Conservation (phyloP, 495 filamentous ascomycete genomes). For the Oleoguttula mirabilis region DNA sequence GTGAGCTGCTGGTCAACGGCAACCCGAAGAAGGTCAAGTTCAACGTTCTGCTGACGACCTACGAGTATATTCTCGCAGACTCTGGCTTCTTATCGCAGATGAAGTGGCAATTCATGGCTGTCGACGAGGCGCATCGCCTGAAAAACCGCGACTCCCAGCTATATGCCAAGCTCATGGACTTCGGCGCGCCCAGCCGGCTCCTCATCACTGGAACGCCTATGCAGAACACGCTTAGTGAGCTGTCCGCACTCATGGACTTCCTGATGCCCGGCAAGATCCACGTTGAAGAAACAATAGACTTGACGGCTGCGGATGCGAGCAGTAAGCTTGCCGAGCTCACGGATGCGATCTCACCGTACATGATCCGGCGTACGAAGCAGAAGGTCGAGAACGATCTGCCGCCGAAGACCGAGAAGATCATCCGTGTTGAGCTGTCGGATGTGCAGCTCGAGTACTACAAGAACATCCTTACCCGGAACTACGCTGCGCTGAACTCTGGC, state of each 20-base stretch:
- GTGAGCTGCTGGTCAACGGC: constrained; percentile 75
- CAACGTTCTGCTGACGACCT: constrained; percentile 88
- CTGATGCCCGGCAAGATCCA: constrained; percentile 78
- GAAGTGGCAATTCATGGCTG: constrained; percentile 93
- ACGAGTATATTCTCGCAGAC: constrained; percentile 83
- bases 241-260: constrained; percentile 88
- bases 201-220: constrained; percentile 96
- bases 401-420: constrained; percentile 96
- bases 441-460: constrained; percentile 97
- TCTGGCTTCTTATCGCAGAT: constrained; percentile 65
- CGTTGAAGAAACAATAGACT: constrained; percentile 81
- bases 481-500: constrained; percentile 83
- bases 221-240: constrained; percentile 88
- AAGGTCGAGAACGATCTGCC: constrained; percentile 93
- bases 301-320: constrained; percentile 55
- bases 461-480: constrained; percentile 94
- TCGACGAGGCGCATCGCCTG: constrained; percentile 92
- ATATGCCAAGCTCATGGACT: constrained; percentile 71
- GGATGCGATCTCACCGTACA: constrained; percentile 69
- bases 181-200: constrained; percentile 70
- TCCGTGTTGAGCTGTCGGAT: constrained; percentile 90
- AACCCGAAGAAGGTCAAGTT: constrained; percentile 81
- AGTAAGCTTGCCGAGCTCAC: constrained; percentile 60
- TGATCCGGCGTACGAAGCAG: constrained; percentile 93
- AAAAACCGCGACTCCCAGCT: constrained; percentile 93